Percentiles rank a stretch among this genome's conserved stretches.
Conservation (phyloP, 306 rosid genomes). For the Trifolium pratense region DNA sequence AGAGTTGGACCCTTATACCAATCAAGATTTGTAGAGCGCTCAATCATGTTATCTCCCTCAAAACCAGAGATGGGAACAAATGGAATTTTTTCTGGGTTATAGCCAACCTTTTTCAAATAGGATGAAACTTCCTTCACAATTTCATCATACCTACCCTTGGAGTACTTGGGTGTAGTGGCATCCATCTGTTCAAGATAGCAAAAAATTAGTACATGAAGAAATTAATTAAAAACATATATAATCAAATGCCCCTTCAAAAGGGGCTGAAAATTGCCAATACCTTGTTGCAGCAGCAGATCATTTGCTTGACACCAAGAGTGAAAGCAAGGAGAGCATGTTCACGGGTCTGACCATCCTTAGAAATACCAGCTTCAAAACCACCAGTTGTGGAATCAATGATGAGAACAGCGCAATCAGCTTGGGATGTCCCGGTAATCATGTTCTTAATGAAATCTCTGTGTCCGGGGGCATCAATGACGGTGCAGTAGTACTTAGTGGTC, state of each 20-base stretch:
- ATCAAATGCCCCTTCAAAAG: neutral
- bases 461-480: neutral
- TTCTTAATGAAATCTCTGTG: conserved; percentile 3
- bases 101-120: neutral
- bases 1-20: conserved; percentile 1
- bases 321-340: conserved; percentile 7
- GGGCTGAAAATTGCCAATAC: neutral
- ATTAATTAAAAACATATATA: neutral
- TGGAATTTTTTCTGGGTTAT: neutral
- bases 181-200: neutral
- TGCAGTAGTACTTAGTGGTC: neutral
- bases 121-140: conserved; percentile 1
- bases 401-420: neutral
- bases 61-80: conserved; percentile 8
- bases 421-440: neutral
- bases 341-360: neutral
- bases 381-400: conserved; percentile 5
- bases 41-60: conserved; percentile 10
- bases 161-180: conserved; percentile 2
- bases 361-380: conserved; percentile 3
- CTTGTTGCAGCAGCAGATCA: conserved; percentile 2
- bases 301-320: conserved; percentile 1
- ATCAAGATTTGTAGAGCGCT: conserved; percentile 5
- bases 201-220: neutral
- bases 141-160: neutral